Percentiles rank a stretch among this genome's conserved stretches.
These are phyloP conservation scores for Monosporozyma yasuniensis DNA, from an alignment of 805 yeast species.

Conservation along the genomic window DNA sequence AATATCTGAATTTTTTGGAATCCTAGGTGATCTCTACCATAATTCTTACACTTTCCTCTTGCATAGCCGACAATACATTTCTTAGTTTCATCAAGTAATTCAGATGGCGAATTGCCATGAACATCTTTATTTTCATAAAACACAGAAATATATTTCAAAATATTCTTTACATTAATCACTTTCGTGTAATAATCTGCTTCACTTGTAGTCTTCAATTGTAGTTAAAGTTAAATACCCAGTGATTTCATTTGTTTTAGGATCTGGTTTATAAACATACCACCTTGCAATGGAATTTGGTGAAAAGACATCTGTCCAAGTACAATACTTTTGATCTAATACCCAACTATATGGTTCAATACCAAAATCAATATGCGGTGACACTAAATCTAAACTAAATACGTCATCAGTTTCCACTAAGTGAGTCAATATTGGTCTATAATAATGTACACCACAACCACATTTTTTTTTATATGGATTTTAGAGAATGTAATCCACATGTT, in stretches of 20 bases:
- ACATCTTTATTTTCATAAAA: not conserved
- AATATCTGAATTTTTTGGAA: too few relatives aligned
- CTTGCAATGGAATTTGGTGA: slow-evolving; percentile 18
- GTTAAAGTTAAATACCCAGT: slow-evolving; percentile 34
- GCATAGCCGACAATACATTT: not conserved
- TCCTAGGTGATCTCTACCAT: too few relatives aligned
- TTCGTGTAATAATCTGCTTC: slow-evolving; percentile 31
- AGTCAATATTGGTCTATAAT: slow-evolving; percentile 9
- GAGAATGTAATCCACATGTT: slow-evolving; percentile 11
- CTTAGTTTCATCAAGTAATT: not conserved
- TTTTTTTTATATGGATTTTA: slow-evolving; percentile 4
- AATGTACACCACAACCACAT: slow-evolving; percentile 8
- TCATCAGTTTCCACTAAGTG: slow-evolving; percentile 7
- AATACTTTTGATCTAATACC: slow-evolving; percentile 6
- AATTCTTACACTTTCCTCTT: not conserved
- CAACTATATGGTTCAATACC: slow-evolving; percentile 7
- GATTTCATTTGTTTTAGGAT: slow-evolving; percentile 7
- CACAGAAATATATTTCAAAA: slow-evolving; percentile 28
- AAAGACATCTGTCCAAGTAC: slow-evolving; percentile 6
- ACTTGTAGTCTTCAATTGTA: slow-evolving; percentile 29
- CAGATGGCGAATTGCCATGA: not conserved
- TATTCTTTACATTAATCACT: slow-evolving; percentile 27
- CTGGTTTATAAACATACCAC: slow-evolving; percentile 11
- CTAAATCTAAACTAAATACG: slow-evolving; percentile 7
- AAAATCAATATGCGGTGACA: slow-evolving; percentile 8